Evolutionary conservation across 805 yeast species (phyloP).

Genomic region (Candida railenensis): DNA sequence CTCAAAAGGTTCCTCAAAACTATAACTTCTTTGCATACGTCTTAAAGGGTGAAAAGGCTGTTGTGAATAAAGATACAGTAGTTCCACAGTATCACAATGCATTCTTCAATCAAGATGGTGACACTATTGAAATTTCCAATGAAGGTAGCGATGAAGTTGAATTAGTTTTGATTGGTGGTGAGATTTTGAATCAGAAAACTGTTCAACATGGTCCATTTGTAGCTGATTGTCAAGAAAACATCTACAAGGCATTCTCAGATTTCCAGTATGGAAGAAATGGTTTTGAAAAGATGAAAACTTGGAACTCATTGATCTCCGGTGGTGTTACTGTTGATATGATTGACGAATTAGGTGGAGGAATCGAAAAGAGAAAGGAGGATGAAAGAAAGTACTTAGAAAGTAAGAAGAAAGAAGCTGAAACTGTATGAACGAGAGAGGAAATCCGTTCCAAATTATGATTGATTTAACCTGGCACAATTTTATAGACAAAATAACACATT

Average conservation of each 20-base stretch:
- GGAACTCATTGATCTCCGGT: constrained; percentile 50
- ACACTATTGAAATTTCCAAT: constrained; percentile 36
- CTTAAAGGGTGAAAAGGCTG: constrained; percentile 54
- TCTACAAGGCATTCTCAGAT: constrained; percentile 68
- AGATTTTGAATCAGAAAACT: constrained; percentile 67
- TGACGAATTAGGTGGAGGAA: constrained; percentile 34
- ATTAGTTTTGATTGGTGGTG: constrained; percentile 75
- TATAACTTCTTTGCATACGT: constrained; percentile 73
- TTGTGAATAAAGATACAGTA: constrained; percentile 35
- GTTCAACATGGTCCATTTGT: constrained; percentile 94
- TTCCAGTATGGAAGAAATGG: constrained; percentile 71
- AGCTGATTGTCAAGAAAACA: constrained; percentile 63
- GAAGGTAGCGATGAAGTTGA: constrained; percentile 36
- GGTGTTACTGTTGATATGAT: constrained; percentile 45
- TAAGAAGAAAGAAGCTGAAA: not conserved
- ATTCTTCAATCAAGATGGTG: constrained; percentile 73
- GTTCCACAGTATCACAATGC: constrained; percentile 49
- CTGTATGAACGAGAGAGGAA: too few species aligned
- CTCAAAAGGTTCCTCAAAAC: constrained; percentile 49
- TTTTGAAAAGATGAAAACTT: constrained; percentile 61
- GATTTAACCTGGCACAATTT: not conserved
- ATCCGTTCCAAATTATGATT: not conserved
- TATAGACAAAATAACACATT: not conserved
- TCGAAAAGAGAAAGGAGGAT: constrained; percentile 27
- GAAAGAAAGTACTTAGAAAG: constrained; percentile 9